Conservation (phyloP, 805 yeast species). For the Wickerhamomyces canadensis region DNA sequence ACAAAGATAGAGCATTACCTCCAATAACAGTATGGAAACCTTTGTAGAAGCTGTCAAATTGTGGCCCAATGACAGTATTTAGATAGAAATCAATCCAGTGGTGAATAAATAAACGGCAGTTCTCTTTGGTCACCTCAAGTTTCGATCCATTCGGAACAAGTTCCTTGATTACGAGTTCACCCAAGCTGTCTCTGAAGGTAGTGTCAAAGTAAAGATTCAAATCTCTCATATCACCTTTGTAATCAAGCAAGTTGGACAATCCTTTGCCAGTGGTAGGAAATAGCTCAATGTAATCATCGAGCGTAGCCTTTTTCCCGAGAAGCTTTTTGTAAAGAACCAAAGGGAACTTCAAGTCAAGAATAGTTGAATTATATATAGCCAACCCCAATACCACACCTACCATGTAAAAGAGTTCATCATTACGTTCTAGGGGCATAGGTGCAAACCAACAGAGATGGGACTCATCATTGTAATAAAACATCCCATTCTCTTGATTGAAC, state of each 20-base stretch:
- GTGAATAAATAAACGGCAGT: constrained; percentile 55
- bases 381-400: constrained; percentile 86
- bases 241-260: constrained; percentile 40
- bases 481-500: constrained; percentile 61
- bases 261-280: constrained; percentile 63
- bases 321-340: constrained; percentile 70
- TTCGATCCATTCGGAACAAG: constrained; percentile 55
- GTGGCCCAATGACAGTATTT: constrained; percentile 44
- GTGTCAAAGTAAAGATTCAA: constrained; percentile 62
- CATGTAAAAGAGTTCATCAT: constrained; percentile 56
- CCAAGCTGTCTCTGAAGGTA: constrained; percentile 42
- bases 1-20: constrained; percentile 73
- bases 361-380: constrained; percentile 87
- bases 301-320: constrained; percentile 44
- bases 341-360: constrained; percentile 77
- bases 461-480: constrained; percentile 62
- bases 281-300: constrained; percentile 62
- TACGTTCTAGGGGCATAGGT: constrained; percentile 35
- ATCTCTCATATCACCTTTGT: constrained; percentile 39
- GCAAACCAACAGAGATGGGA: constrained; percentile 77
- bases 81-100: constrained; percentile 58
- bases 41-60: constrained; percentile 50
- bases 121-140: constrained; percentile 50
- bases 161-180: constrained; percentile 37
- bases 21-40: constrained; percentile 79